Conservation (phyloP, 2,329 filamentous ascomycete genomes). For the Nemania sp. region DNA sequence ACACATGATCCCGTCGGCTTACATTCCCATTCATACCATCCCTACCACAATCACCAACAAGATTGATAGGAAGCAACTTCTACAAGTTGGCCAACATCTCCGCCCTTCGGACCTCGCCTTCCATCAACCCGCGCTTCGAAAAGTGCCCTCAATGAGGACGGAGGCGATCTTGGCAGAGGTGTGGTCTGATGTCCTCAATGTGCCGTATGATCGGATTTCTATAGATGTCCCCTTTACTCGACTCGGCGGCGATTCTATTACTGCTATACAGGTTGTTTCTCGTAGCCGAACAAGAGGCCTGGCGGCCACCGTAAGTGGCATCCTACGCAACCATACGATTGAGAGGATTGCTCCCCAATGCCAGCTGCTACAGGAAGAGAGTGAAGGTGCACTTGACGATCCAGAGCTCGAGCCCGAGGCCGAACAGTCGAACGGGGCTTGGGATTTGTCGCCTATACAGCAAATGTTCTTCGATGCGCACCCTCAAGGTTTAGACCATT, state of each 20-base stretch:
- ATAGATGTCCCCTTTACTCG: constrained; percentile 1
- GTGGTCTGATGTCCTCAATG: constrained; percentile 1
- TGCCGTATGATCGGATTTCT: background rate
- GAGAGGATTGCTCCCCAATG: background rate
- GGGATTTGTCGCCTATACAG: constrained; percentile 6
- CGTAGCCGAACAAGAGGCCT: background rate
- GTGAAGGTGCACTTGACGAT: background rate
- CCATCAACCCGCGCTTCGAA: background rate
- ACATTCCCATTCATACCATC: background rate
- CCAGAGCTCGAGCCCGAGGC: background rate
- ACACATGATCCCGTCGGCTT: constrained; percentile 12
- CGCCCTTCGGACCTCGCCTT: background rate
- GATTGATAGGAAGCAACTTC: constrained; percentile 3
- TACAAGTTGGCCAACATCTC: background rate
- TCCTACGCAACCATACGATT: constrained; percentile 2
- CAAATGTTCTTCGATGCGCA: constrained; percentile 2
- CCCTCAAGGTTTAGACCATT: background rate
- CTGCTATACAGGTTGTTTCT: constrained; percentile 5
- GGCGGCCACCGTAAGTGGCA: background rate
- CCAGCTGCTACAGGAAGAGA: constrained; percentile 3
- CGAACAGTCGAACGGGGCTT: constrained; percentile 1
- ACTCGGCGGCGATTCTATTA: background rate
- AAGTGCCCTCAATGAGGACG: background rate
- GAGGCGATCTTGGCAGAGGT: constrained; percentile 1
- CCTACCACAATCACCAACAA: constrained; percentile 6